Conservation (phyloP, 345 rosid genomes). For the Abelmoschus esculentus region DNA sequence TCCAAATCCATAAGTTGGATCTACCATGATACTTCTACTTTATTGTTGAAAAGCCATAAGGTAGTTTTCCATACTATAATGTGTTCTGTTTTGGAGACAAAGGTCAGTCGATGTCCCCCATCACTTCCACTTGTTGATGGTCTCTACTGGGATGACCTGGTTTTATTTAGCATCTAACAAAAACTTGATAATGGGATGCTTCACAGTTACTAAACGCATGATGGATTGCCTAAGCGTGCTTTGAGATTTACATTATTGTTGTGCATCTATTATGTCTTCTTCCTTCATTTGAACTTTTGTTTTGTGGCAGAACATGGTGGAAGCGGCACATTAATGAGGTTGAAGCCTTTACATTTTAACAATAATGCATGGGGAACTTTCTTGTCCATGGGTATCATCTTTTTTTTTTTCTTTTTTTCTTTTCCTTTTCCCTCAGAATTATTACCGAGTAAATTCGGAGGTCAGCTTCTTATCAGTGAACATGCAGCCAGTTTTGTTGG, state of each 20-base stretch:
- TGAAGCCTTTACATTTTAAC: neutral
- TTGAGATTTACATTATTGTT: neutral
- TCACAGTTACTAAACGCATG: neutral
- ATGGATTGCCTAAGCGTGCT: neutral
- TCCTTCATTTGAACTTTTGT: neutral
- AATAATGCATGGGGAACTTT: neutral
- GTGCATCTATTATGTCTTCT: neutral
- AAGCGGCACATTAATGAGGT: neutral
- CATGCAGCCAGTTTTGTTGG: neutral
- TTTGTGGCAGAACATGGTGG: slow-evolving; percentile 7
- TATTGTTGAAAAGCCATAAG: neutral
- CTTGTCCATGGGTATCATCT: neutral
- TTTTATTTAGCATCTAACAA: neutral
- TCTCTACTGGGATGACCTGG: neutral
- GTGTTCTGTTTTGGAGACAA: neutral
- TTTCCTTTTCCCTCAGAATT: neutral
- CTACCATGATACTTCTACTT: neutral
- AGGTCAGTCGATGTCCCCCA: neutral
- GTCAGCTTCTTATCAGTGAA: neutral
- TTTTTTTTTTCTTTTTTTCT: neutral
- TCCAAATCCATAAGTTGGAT: neutral
- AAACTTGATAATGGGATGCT: neutral
- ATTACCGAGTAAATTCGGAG: neutral
- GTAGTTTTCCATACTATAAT: neutral
- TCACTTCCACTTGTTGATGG: neutral